phyloP scores from a whole-genome alignment of 2,329 filamentous ascomycete genomes.

The Pestalotiopsis sp. region DNA sequence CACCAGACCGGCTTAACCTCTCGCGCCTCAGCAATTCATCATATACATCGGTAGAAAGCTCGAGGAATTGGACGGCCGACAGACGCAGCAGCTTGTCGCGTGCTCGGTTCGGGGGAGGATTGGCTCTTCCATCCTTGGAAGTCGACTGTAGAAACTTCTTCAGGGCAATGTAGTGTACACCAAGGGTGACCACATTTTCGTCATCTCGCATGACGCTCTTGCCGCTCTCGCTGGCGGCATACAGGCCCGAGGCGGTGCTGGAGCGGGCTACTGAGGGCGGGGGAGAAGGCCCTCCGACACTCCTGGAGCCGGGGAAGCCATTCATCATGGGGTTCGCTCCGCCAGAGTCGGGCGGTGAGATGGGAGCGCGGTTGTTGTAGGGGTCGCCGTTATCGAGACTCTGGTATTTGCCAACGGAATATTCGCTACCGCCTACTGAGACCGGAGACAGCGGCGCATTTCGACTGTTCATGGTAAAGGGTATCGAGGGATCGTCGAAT shows the following conservation, averaged over 20 bases:
- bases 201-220: constrained; percentile 61
- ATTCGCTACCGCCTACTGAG: constrained; percentile 83
- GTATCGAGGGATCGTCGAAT: constrained; percentile 14
- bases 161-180: constrained; percentile 81
- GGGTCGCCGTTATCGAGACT: constrained; percentile 54
- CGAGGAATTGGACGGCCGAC: constrained; percentile 91
- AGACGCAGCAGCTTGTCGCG: constrained; percentile 92
- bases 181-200: constrained; percentile 63
- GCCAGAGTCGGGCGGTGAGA: constrained; percentile 72
- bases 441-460: constrained; percentile 81
- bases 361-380: constrained; percentile 59
- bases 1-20: constrained; percentile 59
- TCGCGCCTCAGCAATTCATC: constrained; percentile 92
- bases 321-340: constrained; percentile 65
- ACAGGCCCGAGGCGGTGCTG: constrained; percentile 81
- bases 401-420: constrained; percentile 73
- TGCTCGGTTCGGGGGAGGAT: constrained; percentile 81
- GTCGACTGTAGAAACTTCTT: constrained; percentile 74
- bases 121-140: constrained; percentile 74
- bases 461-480: constrained; percentile 67
- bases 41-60: constrained; percentile 96
- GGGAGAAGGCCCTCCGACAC: constrained; percentile 72
- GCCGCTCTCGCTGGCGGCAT: constrained; percentile 68
- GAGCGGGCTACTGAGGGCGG: constrained; percentile 86
- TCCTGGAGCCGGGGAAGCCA: constrained; percentile 60